A percentile compares a stretch with the other conserved stretches of the same genome.
These are phyloP conservation scores for Yamadazyma taylorii DNA, from an alignment of 1,139 yeast genomes.

Conservation along the genomic window DNA sequence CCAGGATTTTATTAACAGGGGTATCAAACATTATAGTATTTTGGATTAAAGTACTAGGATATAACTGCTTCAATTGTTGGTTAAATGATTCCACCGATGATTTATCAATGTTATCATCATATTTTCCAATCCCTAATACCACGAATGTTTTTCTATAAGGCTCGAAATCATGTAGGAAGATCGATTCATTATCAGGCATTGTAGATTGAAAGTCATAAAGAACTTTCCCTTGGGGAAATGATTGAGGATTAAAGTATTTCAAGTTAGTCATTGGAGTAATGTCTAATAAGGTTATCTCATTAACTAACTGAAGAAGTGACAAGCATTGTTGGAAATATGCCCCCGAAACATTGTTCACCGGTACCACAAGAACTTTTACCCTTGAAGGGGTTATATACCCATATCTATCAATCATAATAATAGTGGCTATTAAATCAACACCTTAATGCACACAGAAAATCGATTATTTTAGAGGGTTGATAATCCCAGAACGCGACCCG, in stretches of 20 bases:
- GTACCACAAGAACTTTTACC: constrained; percentile 69
- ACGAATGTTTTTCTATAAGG: constrained; percentile 78
- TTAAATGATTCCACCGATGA: constrained; percentile 5
- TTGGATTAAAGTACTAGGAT: constrained; percentile 65
- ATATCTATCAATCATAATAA: constrained; percentile 22
- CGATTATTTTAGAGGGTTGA: too few species aligned
- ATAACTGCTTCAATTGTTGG: constrained; percentile 24
- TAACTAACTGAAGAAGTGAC: constrained; percentile 44
- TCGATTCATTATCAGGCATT: constrained; percentile 53
- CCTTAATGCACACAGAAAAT: too few species aligned
- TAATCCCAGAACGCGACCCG: too few species aligned
- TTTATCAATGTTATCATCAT: constrained; percentile 23
- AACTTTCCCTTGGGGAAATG: constrained; percentile 75
- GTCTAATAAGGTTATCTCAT: constrained; percentile 73
- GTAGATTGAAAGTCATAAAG: constrained; percentile 55
- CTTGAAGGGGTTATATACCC: constrained; percentile 55
- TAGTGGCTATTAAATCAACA: too few species aligned
- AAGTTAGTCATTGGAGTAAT: constrained; percentile 63
- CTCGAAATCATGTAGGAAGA: constrained; percentile 82
- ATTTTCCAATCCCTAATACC: constrained; percentile 62
- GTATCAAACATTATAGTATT: constrained; percentile 60
- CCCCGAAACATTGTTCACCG: constrained; percentile 56
- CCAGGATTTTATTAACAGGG: constrained; percentile 27
- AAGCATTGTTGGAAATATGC: constrained; percentile 50
- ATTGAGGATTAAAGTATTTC: constrained; percentile 74